Percentiles rank a stretch among this genome's conserved stretches.
Evolutionary conservation across 192 early-diverging fungal species (phyloP).

Genomic region (Backusella parvicylindrica): DNA sequence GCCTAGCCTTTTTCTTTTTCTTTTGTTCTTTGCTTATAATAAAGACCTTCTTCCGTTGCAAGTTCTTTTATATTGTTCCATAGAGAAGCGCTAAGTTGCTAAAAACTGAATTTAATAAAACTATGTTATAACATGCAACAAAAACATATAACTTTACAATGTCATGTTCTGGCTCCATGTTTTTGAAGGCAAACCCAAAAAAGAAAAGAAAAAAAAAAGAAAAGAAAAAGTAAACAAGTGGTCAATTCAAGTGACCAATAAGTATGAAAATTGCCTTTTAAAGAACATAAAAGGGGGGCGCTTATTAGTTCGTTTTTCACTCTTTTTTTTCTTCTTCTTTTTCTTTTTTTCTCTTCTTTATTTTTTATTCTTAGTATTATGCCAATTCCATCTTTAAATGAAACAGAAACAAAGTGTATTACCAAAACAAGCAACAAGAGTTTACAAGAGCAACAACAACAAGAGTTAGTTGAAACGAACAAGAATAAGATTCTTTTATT

Average conservation of each 20-base stretch:
- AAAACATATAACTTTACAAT: background rate
- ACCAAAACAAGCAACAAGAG: background rate
- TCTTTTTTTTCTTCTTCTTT: constrained; percentile 5
- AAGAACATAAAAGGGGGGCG: background rate
- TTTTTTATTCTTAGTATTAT: background rate
- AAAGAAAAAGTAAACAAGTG: background rate
- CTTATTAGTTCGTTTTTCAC: background rate
- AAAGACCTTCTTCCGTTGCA: background rate
- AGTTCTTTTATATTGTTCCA: background rate
- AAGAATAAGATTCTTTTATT: constrained; percentile 8
- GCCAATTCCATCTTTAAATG: constrained; percentile 6
- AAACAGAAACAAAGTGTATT: background rate
- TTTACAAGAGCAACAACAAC: background rate
- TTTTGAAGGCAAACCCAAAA: background rate
- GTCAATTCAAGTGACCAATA: constrained; percentile 3
- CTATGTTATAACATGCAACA: background rate
- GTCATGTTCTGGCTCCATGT: background rate
- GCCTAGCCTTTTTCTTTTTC: too few species aligned
- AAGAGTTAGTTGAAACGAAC: background rate
- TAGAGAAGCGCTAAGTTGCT: background rate
- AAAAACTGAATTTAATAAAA: background rate
- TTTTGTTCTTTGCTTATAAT: background rate
- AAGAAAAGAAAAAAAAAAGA: background rate
- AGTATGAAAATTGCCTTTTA: background rate
- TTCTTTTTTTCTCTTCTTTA: background rate